Conservation (phyloP, 441 rosid genomes). For the Gossypium trilobum region DNA sequence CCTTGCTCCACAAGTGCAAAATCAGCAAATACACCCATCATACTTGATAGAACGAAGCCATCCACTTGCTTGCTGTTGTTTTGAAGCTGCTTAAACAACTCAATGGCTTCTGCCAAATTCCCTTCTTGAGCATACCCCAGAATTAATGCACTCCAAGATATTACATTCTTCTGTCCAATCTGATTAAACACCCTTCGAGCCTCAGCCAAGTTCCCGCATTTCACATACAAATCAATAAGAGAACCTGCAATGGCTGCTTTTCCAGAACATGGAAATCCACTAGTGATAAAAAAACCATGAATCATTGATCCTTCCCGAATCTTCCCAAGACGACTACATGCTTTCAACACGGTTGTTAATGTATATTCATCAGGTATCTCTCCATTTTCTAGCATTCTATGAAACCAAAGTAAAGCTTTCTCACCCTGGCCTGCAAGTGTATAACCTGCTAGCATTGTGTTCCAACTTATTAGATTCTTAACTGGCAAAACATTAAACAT, state of each 20-base stretch:
- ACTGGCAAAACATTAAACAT: conserved; percentile 39
- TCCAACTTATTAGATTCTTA: conserved; percentile 61
- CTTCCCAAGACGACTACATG: conserved; percentile 47
- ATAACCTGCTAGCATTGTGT: conserved; percentile 60
- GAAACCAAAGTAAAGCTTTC: conserved; percentile 53
- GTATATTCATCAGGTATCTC: conserved; percentile 60
- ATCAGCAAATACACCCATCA: conserved; percentile 74
- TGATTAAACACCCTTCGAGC: conserved; percentile 54
- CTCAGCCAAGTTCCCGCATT: conserved; percentile 44
- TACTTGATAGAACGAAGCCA: conserved; percentile 60
- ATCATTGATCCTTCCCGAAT: conserved; percentile 45
- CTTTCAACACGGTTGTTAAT: conserved; percentile 57
- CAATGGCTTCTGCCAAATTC: conserved; percentile 49
- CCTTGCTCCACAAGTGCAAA: conserved; percentile 72
- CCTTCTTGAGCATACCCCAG: conserved; percentile 78
- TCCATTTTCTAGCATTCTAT: conserved; percentile 33
- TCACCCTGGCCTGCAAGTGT: conserved; percentile 36
- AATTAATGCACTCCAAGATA: conserved; percentile 71
- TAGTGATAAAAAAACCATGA: conserved; percentile 49
- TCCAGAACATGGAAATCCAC: conserved; percentile 42
- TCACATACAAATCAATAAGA: conserved; percentile 65
- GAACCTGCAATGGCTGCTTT: conserved; percentile 46
- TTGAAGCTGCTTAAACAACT: conserved; percentile 51
- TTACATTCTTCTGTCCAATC: conserved; percentile 44
- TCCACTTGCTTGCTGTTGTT: conserved; percentile 34